Evolutionary conservation across 345 rosid genomes (phyloP).

Genomic region (Eucalyptus marginata): DNA sequence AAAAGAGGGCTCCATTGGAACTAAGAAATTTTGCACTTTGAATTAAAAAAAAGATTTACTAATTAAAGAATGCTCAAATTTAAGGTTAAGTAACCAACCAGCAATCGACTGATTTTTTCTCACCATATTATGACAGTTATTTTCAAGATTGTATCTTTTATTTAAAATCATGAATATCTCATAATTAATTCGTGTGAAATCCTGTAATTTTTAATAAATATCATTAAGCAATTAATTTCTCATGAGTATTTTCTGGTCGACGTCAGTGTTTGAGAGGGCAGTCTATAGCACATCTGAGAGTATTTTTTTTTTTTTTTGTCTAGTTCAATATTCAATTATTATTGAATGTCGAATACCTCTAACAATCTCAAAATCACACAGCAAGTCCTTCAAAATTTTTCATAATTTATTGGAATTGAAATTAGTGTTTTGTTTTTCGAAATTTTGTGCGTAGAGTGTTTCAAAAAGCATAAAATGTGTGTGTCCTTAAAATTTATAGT

Average conservation of each 20-base stretch:
- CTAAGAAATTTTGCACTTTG: neutral
- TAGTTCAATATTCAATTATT: too few relatives aligned
- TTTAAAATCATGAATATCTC: neutral
- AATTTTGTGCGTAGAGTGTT: too few relatives aligned
- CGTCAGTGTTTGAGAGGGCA: neutral
- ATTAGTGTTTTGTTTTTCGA: too few relatives aligned
- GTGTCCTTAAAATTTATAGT: too few relatives aligned
- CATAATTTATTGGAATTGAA: too few relatives aligned
- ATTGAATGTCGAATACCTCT: too few relatives aligned
- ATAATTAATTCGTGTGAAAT: neutral
- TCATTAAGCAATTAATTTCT: neutral
- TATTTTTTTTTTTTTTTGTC: neutral
- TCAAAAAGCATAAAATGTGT: too few relatives aligned
- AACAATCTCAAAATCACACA: too few relatives aligned
- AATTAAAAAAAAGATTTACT: neutral
- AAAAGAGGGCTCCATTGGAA: neutral
- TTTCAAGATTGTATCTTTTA: neutral
- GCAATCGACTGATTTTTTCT: neutral
- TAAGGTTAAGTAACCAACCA: neutral
- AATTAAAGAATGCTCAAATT: neutral
- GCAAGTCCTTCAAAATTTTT: too few relatives aligned
- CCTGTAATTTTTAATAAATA: neutral
- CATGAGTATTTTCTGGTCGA: neutral
- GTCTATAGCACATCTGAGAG: neutral
- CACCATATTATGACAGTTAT: neutral